Evolutionary conservation across 257 asterid species (phyloP).

Genomic region (Primulina tabacum): DNA sequence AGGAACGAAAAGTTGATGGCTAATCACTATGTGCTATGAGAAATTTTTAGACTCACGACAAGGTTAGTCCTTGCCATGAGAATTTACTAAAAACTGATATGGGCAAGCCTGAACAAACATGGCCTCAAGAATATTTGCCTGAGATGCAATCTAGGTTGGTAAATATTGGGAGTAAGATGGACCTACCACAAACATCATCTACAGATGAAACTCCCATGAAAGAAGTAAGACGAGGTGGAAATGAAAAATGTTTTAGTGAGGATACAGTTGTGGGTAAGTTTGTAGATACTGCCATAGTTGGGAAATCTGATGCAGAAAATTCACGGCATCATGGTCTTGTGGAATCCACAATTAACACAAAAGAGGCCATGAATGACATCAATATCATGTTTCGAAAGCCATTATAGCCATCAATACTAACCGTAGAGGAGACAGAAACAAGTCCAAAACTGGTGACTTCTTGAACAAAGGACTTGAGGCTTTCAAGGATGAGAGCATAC

Average conservation of each 20-base stretch:
- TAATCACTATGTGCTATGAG: too few relatives aligned
- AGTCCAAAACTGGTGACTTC: conserved; percentile 29
- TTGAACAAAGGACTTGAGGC: conserved; percentile 40
- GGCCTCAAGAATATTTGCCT: conserved; percentile 22
- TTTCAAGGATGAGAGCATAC: conserved; percentile 45
- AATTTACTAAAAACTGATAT: too few relatives aligned
- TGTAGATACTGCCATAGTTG: conserved; percentile 67
- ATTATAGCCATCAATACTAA: conserved; percentile 55
- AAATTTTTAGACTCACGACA: too few relatives aligned
- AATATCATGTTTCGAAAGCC: conserved; percentile 84
- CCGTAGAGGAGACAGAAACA: conserved; percentile 37
- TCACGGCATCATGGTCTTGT: conserved; percentile 89
- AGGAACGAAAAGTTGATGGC: too few relatives aligned
- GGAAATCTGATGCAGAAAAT: conserved; percentile 70
- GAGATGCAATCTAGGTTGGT: conserved; percentile 21
- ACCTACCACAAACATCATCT: conserved; percentile 27
- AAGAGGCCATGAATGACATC: conserved; percentile 80
- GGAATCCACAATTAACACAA: conserved; percentile 85
- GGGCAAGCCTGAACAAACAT: conserved; percentile 19
- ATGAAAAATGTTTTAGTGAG: conserved; percentile 30
- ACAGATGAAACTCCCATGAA: conserved; percentile 26
- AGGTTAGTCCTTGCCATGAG: conserved; percentile 27
- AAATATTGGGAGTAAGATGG: conserved; percentile 29
- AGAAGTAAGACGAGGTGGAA: conserved; percentile 28
- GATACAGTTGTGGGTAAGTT: conserved; percentile 60